These are phyloP conservation scores for Psilocybe mexicana DNA, from an alignment of 1,284 basidiomycete genomes.

Conservation along the genomic window DNA sequence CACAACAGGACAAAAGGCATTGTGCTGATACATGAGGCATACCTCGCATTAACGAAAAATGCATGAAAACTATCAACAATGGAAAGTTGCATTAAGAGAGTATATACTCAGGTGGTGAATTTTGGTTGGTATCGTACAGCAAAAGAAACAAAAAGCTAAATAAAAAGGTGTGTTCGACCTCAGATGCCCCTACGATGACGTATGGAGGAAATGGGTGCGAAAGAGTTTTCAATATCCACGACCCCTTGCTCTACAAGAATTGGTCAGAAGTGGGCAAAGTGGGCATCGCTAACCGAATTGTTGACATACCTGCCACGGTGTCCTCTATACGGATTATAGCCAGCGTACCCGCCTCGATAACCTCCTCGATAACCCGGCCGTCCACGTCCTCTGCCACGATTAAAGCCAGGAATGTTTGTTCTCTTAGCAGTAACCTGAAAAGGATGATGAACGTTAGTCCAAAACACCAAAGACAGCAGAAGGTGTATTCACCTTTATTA, in stretches of 20 bases:
- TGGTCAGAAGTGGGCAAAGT: slow-evolving; percentile 6
- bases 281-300: slow-evolving; percentile 7
- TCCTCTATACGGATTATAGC: slow-evolving; percentile 78
- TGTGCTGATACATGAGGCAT: too few species aligned
- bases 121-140: slow-evolving; percentile 30
- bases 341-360: slow-evolving; percentile 55
- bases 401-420: slow-evolving; percentile 91
- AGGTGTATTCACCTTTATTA: slow-evolving; percentile 77
- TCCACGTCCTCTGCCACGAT: slow-evolving; percentile 77
- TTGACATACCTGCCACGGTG: slow-evolving; percentile 75
- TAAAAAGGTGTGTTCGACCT: not conserved
- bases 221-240: slow-evolving; percentile 58
- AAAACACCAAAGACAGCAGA: not conserved
- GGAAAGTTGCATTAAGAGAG: slow-evolving; percentile 17
- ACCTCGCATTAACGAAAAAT: too few species aligned
- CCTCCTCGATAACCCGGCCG: slow-evolving; percentile 76
- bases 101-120: slow-evolving; percentile 15
- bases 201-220: not conserved
- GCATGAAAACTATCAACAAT: not conserved
- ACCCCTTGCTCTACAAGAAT: slow-evolving; percentile 58
- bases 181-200: not conserved
- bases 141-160: slow-evolving; percentile 11
- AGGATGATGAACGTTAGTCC: slow-evolving; percentile 4
- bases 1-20: too few species aligned
- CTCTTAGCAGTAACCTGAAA: slow-evolving; percentile 86